These are phyloP conservation scores for Gloeostereum incarnatum DNA, from an alignment of 768 basidiomycete species.

Conservation along the genomic window DNA sequence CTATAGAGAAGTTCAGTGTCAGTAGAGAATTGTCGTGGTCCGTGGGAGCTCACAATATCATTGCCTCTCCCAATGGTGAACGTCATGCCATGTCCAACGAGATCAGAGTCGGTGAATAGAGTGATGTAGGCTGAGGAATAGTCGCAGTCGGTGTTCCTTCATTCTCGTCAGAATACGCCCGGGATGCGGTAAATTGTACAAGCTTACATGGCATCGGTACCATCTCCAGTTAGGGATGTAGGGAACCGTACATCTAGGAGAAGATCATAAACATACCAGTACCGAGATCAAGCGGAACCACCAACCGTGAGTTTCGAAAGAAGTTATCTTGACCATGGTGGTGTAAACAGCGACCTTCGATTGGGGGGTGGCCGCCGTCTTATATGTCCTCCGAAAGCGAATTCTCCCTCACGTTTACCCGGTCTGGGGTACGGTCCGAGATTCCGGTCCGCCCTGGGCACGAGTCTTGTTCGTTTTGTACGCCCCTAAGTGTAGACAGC, in stretches of 20 bases:
- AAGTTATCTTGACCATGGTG: constrained; percentile 18
- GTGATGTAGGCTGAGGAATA: constrained; percentile 91
- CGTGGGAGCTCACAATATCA: constrained; percentile 59
- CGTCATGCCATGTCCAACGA: constrained; percentile 89
- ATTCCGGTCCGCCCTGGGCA: no score
- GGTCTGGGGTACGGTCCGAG: no score
- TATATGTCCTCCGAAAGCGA: no score
- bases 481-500: no score
- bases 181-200: not conserved
- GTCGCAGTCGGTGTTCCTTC: constrained; percentile 91
- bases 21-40: not conserved
- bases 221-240: constrained; percentile 85
- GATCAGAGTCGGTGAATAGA: constrained; percentile 62
- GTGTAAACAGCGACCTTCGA: no score
- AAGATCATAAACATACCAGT: not conserved
- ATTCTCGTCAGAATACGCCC: not conserved
- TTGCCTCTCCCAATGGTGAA: constrained; percentile 94
- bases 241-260: constrained; percentile 81
- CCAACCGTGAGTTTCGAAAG: constrained; percentile 24
- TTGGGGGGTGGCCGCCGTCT: no score
- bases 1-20: constrained; percentile 20
- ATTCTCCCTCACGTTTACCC: no score
- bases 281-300: not conserved
- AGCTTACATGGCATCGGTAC: constrained; percentile 83
- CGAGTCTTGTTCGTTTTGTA: no score